A percentile compares a stretch with the other conserved stretches of the same genome.
These are phyloP conservation scores for Prinsepia uniflora DNA, from an alignment of 306 rosid genomes.

Conservation along the genomic window DNA sequence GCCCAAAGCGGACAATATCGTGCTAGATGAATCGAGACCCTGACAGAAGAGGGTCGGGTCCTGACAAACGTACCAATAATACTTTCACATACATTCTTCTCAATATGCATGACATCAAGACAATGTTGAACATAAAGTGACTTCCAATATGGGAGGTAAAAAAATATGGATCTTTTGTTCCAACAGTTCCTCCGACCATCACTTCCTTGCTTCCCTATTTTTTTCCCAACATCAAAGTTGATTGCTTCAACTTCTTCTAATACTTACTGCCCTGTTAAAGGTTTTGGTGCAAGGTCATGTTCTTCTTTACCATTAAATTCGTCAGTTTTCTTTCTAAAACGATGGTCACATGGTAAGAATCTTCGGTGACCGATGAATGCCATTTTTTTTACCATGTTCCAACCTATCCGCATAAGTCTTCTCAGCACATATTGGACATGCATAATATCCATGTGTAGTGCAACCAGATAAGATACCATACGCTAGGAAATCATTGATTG, in stretches of 20 bases:
- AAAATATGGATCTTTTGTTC: constrained; percentile 3
- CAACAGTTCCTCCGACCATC: background rate
- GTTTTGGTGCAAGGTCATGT: background rate
- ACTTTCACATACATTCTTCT: background rate
- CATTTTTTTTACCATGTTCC: background rate
- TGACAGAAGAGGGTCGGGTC: too few species aligned
- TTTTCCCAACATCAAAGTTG: background rate
- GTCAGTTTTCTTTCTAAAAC: background rate
- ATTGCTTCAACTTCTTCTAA: background rate
- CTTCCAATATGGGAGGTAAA: background rate
- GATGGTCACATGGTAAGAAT: background rate
- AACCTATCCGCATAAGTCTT: background rate
- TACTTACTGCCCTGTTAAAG: background rate
- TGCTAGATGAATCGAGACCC: too few species aligned
- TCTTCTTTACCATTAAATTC: background rate
- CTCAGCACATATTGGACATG: background rate
- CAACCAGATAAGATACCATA: background rate
- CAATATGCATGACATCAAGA: constrained; percentile 7
- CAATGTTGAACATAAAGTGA: background rate
- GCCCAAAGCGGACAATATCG: too few species aligned
- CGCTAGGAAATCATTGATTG: background rate
- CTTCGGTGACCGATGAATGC: background rate
- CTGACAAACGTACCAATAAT: background rate
- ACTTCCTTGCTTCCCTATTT: background rate
- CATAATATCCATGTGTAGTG: background rate